Evolutionary conservation across 306 rosid genomes (phyloP).

Genomic region (Echinosophora koreensis): DNA sequence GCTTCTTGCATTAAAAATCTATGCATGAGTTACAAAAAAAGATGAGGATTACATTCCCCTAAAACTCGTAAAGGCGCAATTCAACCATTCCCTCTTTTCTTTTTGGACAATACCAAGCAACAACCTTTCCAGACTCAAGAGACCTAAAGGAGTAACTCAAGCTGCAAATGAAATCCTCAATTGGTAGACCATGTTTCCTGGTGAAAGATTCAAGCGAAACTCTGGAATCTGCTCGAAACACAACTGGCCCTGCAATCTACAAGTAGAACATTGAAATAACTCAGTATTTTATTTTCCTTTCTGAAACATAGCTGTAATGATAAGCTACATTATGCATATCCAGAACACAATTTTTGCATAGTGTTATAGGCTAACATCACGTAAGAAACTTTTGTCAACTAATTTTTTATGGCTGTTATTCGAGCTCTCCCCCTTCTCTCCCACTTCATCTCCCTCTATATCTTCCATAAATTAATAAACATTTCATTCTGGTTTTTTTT

Average conservation of each 20-base stretch:
- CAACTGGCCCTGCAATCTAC: slow-evolving; percentile 83
- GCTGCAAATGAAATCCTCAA: slow-evolving; percentile 87
- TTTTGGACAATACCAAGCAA: slow-evolving; percentile 93
- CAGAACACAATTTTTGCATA: slow-evolving; percentile 6
- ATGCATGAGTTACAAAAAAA: slow-evolving; percentile 22
- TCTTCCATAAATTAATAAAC: neutral
- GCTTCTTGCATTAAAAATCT: slow-evolving; percentile 30
- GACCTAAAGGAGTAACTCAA: slow-evolving; percentile 74
- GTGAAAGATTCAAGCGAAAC: slow-evolving; percentile 57
- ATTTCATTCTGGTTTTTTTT: neutral
- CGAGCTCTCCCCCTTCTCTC: no score
- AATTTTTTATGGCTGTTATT: no score
- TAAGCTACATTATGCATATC: neutral
- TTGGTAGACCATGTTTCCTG: slow-evolving; percentile 55
- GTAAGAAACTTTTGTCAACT: no score
- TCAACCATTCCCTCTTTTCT: slow-evolving; percentile 95
- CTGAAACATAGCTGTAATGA: neutral
- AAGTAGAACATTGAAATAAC: neutral
- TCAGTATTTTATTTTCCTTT: neutral
- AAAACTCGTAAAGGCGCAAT: slow-evolving; percentile 80
- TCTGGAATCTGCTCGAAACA: slow-evolving; percentile 76
- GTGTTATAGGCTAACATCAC: neutral
- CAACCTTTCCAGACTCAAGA: slow-evolving; percentile 75
- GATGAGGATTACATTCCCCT: slow-evolving; percentile 14
- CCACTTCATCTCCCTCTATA: no score